Evolutionary conservation across 2,329 filamentous ascomycete genomes (phyloP), one percentile per base, ranked within the genome.

Genomic region (Dothidotthia symphoricarpi): DNA sequence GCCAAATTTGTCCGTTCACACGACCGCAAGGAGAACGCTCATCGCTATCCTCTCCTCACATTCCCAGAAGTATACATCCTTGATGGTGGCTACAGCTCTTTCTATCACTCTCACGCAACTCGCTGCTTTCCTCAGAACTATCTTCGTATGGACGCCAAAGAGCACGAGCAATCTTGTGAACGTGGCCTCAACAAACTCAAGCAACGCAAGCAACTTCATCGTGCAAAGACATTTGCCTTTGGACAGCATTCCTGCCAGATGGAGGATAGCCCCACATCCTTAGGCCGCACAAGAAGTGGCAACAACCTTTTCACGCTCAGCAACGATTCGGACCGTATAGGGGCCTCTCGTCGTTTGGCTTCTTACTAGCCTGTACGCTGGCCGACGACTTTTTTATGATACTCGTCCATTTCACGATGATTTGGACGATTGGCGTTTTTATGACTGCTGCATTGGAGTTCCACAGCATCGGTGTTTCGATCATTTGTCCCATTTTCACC

Each of bases 41-140:
- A 93, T 66, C 78, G 79, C 51, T 98, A 97, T 62, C 93, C 93
- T 13, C 79, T 77, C 43, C 80, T 98, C 44, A 89, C 85, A n/a
- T 98, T 95, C 61, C 93, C 93, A 2, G 93, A 98, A 66, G 83
- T 97, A 50, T 98, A 98, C 68, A 95, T 98, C 56, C 76, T 98
- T 27, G 89, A 97, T 51, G 93, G 93, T 44, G 93, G 93, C 28
- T 98, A 98, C 73, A 95, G 89, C 67, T 82, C 82, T 17, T 98
- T 98, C 75, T 98, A 91, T 66, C 73, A 79, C 16, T 76, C 87
- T 49, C 82, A 95, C 66, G 82, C 83, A 35, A 72, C 77, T 31
- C 82, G 90, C 45, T 98, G 93, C 75, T 93, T 83, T 57, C 93
- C 93, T 15, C 90, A 95, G 59, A 89, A 91, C 63, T 98, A 98